A percentile compares a stretch with the other conserved stretches of the same genome.
These are phyloP conservation scores for Diplodia corticola DNA, from an alignment of 2,329 filamentous ascomycete genomes.

Conservation along the genomic window DNA sequence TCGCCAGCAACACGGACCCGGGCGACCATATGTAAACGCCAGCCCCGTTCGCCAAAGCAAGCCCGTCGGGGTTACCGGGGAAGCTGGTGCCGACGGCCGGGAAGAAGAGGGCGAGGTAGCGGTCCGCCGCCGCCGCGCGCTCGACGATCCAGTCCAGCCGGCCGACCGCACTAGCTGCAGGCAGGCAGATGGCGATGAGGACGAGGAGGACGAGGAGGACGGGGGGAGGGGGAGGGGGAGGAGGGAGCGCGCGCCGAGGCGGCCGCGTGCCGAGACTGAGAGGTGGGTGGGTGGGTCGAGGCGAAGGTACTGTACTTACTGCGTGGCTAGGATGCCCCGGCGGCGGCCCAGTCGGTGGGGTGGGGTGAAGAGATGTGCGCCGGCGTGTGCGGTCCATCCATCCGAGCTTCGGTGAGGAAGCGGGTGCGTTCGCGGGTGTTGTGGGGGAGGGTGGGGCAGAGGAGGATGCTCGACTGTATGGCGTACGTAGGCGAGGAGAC, in stretches of 20 bases:
- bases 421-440: neutral
- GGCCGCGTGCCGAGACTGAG: too few species aligned
- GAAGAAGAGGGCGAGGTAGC: slow-evolving; percentile 33
- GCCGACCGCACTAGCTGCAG: slow-evolving; percentile 28
- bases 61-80: too few species aligned
- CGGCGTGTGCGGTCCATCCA: slow-evolving; percentile 34
- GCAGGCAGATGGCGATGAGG: neutral
- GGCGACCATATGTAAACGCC: too few species aligned
- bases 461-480: slow-evolving; percentile 53
- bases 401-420: slow-evolving; percentile 24
- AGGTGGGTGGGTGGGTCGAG: too few species aligned
- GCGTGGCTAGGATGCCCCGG: too few species aligned
- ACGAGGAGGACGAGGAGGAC: slow-evolving; percentile 32
- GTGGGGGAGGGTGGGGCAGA: slow-evolving; percentile 1
- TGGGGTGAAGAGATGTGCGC: slow-evolving; percentile 23
- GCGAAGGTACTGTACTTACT: too few species aligned
- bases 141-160: slow-evolving; percentile 36
- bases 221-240: too few species aligned
- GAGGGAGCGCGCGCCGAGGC: too few species aligned
- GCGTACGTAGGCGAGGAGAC: slow-evolving; percentile 55
- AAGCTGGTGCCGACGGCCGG: slow-evolving; percentile 31
- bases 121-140: slow-evolving; percentile 23
- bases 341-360: slow-evolving; percentile 23
- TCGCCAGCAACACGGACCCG: too few species aligned
- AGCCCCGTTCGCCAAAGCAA: too few species aligned